A percentile compares a stretch with the other conserved stretches of the same genome.
Conservation (phyloP, 169 alveolate species). For the Cryptosporidium felis region DNA sequence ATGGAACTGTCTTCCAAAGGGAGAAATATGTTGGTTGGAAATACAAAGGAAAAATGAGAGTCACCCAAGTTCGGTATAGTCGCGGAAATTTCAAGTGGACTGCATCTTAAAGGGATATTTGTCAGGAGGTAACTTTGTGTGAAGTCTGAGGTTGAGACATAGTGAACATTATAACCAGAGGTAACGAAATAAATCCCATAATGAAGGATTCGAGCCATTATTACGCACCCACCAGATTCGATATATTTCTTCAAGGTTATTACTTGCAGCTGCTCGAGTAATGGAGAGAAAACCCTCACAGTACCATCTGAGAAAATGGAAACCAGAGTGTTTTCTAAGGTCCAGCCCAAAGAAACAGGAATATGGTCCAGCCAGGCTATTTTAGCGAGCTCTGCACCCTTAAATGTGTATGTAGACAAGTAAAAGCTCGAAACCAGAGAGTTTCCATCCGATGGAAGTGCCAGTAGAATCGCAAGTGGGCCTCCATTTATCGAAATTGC, state of each 20-base stretch:
- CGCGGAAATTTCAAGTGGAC: slow-evolving; percentile 51
- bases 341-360: slow-evolving; percentile 67
- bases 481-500: slow-evolving; percentile 68
- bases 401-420: slow-evolving; percentile 20
- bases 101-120: slow-evolving; percentile 65
- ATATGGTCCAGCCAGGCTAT: slow-evolving; percentile 64
- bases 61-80: neutral
- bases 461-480: slow-evolving; percentile 56
- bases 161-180: slow-evolving; percentile 27
- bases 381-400: slow-evolving; percentile 23
- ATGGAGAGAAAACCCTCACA: slow-evolving; percentile 77
- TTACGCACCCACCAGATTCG: slow-evolving; percentile 37
- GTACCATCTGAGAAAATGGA: slow-evolving; percentile 78
- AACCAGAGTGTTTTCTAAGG: slow-evolving; percentile 55
- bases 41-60: neutral
- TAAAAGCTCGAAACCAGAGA: slow-evolving; percentile 33
- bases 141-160: neutral
- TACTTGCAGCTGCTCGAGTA: slow-evolving; percentile 75
- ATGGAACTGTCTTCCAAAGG: slow-evolving; percentile 60
- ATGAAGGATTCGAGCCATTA: slow-evolving; percentile 20
- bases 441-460: slow-evolving; percentile 24
- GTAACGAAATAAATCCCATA: slow-evolving; percentile 61
- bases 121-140: slow-evolving; percentile 22
- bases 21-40: slow-evolving; percentile 55
- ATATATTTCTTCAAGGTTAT: slow-evolving; percentile 74